Base-by-base conservation (phyloP, 768 basidiomycete genomes). In the Tremella yokohamensis region DNA sequence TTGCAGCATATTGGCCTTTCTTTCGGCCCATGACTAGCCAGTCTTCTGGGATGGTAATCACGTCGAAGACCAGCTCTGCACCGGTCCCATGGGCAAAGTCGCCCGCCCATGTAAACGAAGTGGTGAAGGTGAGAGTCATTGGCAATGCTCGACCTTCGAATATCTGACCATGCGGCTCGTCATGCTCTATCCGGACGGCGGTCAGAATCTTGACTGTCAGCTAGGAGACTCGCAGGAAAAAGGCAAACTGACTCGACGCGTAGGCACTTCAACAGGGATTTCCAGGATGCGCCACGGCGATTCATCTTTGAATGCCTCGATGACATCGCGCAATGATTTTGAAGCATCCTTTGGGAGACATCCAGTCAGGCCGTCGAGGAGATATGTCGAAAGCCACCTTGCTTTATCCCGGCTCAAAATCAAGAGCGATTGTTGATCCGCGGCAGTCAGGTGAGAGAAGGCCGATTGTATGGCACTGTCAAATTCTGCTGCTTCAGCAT, bases 11-110 rank as follows among this genome's bases (percentile, higher is more conserved):
- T 64, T 88, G 87, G 0, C 91, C 92, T 52, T 87, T 84, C 77
- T 92, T 94, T 40, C 82, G 82, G 8, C 93, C 93, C 60, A 89
- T 88, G 8, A 97, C 84, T 2, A 96, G 80, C 93, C 93, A 97
- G 49, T 84, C 84, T 16, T 85, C 82, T 75, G 84, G 81, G 63
- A 90, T 89, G 57, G 88, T 85, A 15, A 63, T 47, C 9, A 96
- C 80, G 62, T 92, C 89, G 69, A 87, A 97, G 38, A 85, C 82
- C 77, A 93, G 81, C 20, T 54, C 44, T 40, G 54, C 40, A 3
- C n/a, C 40, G 12, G 48, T 34, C 22, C 7, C 40, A 22, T 22
- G 15, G 4, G n/a, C 20, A 15, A 9, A 16, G n/a, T 34, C 70
- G 69, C 81, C 85, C 82, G 61, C 40, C 91, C 90, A 93, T 61